These are phyloP conservation scores for Neolentinus lepideus DNA, from an alignment of 1,284 basidiomycete genomes.

Conservation along the genomic window DNA sequence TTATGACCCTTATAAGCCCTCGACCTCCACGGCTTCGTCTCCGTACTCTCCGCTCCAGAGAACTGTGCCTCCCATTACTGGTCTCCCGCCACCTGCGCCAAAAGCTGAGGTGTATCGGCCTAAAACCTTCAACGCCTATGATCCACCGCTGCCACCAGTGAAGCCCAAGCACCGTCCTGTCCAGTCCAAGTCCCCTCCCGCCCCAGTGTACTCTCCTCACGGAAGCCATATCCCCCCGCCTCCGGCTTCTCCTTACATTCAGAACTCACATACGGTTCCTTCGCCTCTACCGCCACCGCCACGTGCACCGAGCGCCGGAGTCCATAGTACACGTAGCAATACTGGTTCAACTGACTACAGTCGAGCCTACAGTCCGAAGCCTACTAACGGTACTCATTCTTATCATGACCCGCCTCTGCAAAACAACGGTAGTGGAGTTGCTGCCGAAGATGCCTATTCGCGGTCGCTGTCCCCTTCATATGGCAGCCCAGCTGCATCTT, in stretches of 20 bases:
- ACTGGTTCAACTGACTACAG: neutral
- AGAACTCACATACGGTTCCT: neutral
- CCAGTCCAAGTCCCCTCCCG: neutral
- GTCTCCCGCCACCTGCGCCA: slow-evolving; percentile 23
- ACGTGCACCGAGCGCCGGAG: neutral
- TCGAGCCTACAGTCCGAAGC: neutral
- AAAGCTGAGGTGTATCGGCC: slow-evolving; percentile 36
- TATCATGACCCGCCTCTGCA: neutral
- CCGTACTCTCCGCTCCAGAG: neutral
- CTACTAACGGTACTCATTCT: neutral
- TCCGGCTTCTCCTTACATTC: neutral
- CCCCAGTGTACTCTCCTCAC: neutral
- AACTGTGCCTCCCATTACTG: slow-evolving; percentile 21
- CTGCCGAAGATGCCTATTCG: neutral
- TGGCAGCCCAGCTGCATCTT: neutral
- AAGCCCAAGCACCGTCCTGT: slow-evolving; percentile 32
- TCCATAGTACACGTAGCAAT: neutral
- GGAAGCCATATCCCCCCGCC: neutral
- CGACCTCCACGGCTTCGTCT: neutral
- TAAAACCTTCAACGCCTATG: slow-evolving; percentile 71
- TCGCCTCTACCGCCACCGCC: neutral
- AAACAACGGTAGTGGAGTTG: neutral
- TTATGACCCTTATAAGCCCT: slow-evolving; percentile 6
- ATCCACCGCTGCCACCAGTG: slow-evolving; percentile 63
- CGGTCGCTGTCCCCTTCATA: neutral